Base-by-base conservation (phyloP, 345 rosid species). In the Boechera retrofracta region DNA sequence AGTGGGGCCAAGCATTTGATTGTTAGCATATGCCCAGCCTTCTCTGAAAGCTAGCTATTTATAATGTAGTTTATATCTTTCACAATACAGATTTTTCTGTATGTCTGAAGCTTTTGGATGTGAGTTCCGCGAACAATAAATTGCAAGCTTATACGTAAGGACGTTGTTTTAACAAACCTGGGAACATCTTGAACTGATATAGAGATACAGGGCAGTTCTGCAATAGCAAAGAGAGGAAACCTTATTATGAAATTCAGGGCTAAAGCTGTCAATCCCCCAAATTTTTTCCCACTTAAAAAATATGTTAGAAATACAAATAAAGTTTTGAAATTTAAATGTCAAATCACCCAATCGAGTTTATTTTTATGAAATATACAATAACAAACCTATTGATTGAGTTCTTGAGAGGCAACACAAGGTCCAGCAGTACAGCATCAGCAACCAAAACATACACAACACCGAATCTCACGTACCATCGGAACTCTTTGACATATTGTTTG, bases 381-480 rank as follows among this genome's bases (percentile, higher is more conserved):
- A 76, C 86, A 44, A 66, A 89, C 95, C 92, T 82, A 52, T 68
- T 82, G 73, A 82, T 44, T 57, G 81, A 84, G 71, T 83, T 86
- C 69, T 70, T 88, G 75, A 87, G 77, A 26, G 87, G 78, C 24
- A 92, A 82, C 61, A 91, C 62, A 68, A 89, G 86, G 77, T 89
- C 92, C 73, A 95, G 87, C 76, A 92, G 82, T 71, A 89, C 99
- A 74, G 87, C 90, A 81, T 92, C 88, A 47, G 91, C 97, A 21
- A 91, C 92, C 84, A 95, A 82, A 79, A 88, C 91, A 81, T 92
- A 95, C 55, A 91, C 57, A 35, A 92, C 82, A 21, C 90, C 98
- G 61, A 95, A 95, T 56, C 96, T 84, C 36, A 95, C 91, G 79
- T 86, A 89, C 98, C 97, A 91, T 29, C 96, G 87, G 64, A 92